Conservation (phyloP, 495 filamentous ascomycete species). For the Venustampulla echinocandica region DNA sequence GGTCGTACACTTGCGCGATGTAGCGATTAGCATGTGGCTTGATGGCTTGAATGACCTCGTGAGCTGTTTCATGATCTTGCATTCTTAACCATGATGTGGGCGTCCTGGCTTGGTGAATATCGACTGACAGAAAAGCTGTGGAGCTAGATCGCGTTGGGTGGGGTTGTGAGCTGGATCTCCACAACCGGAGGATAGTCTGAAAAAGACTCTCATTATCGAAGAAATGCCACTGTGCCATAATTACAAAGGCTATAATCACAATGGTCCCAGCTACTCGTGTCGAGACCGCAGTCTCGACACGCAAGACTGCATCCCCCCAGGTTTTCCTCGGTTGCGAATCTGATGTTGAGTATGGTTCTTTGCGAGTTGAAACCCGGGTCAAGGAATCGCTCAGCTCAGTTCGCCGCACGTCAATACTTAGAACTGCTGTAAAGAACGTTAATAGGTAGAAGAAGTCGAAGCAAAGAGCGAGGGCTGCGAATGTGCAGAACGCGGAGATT, state of each 20-base stretch:
- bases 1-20: constrained; percentile 58
- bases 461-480: constrained; percentile 56
- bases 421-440: constrained; percentile 63
- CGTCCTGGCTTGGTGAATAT: constrained; percentile 58
- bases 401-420: constrained; percentile 65
- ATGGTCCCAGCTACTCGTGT: constrained; percentile 53
- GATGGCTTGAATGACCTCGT: constrained; percentile 58
- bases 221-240: constrained; percentile 58
- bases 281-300: constrained; percentile 43
- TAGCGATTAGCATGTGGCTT: constrained; percentile 58
- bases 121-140: constrained; percentile 26
- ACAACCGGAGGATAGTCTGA: constrained; percentile 26
- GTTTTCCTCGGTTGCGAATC: constrained; percentile 23
- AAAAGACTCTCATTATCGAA: constrained; percentile 43
- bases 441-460: constrained; percentile 64
- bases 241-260: constrained; percentile 51
- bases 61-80: constrained; percentile 65
- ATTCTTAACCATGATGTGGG: constrained; percentile 61
- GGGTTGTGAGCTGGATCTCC: constrained; percentile 21
- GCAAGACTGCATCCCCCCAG: constrained; percentile 41
- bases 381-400: constrained; percentile 45
- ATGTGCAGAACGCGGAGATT: constrained; percentile 60
- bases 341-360: not conserved
- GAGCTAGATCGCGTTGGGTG: constrained; percentile 26
- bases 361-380: constrained; percentile 1